Percentiles rank a stretch among this genome's conserved stretches.
phyloP scores from a whole-genome alignment of 257 asterid genomes.

The Fraxinus americana region DNA sequence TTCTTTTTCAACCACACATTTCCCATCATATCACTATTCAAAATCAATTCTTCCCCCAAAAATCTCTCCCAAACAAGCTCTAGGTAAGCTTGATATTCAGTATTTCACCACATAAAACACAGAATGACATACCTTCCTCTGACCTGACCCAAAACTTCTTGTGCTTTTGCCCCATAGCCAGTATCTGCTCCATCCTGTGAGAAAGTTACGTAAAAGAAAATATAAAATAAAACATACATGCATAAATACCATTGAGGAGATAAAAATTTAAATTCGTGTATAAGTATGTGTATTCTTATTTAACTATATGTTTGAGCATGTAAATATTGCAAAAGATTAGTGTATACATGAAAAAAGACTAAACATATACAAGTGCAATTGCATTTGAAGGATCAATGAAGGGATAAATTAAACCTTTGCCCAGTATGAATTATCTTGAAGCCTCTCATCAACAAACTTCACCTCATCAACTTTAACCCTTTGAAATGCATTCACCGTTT shows the following conservation, averaged over 20 bases:
- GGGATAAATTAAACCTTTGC: slow-evolving; percentile 68
- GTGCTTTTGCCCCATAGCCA: slow-evolving; percentile 99
- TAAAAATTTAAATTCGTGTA: background rate
- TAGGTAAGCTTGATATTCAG: background rate
- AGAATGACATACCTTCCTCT: slow-evolving; percentile 72
- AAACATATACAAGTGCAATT: background rate
- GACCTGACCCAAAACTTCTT: slow-evolving; percentile 94
- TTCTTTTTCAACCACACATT: too few relatives aligned
- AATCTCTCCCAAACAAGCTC: too few relatives aligned
- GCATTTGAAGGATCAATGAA: background rate
- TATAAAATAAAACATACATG: background rate
- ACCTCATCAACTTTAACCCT: slow-evolving; percentile 70
- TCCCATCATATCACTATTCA: background rate
- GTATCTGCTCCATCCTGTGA: slow-evolving; percentile 87
- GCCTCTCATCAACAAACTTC: slow-evolving; percentile 73
- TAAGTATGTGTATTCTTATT: background rate
- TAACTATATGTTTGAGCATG: background rate
- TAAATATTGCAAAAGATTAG: background rate
- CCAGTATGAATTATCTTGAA: slow-evolving; percentile 96
- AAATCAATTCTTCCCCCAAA: background rate
- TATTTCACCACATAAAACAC: background rate
- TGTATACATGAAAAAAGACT: background rate
- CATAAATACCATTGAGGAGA: background rate
- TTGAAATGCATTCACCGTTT: slow-evolving; percentile 67
- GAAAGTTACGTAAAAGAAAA: background rate